Conservation (phyloP, 2,329 filamentous ascomycete species). For the Microcera coccophila region DNA sequence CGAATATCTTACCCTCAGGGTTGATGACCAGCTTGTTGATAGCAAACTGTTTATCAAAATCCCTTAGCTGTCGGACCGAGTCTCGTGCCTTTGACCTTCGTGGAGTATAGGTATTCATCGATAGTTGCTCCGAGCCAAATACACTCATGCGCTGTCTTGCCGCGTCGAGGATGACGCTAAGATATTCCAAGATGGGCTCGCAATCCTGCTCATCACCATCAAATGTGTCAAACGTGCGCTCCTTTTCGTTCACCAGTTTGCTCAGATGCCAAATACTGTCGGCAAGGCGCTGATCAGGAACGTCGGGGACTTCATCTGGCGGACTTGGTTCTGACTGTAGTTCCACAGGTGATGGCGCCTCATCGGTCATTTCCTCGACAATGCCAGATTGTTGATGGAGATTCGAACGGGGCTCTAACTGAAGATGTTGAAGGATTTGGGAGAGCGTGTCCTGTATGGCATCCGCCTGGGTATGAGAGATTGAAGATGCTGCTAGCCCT, state of each 20-base stretch:
- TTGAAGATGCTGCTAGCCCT: background rate
- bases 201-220: background rate
- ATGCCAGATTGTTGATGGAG: background rate
- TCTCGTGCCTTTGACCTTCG: background rate
- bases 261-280: background rate
- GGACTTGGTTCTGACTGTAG: background rate
- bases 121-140: background rate
- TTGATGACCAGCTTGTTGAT: background rate
- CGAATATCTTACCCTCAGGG: background rate
- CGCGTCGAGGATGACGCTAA: background rate
- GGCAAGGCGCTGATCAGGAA: background rate
- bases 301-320: background rate
- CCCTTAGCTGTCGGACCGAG: background rate
- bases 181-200: background rate
- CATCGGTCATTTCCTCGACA: background rate
- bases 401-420: no score
- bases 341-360: background rate
- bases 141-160: no score
- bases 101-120: no score
- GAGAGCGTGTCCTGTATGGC: background rate
- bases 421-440: conserved; percentile 1
- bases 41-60: background rate
- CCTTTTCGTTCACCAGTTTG: background rate
- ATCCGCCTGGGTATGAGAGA: background rate
- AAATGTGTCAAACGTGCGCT: background rate